Evolutionary conservation across 2,329 filamentous ascomycete genomes (phyloP).

Genomic region (Aspergillus brunneoviolaceus): DNA sequence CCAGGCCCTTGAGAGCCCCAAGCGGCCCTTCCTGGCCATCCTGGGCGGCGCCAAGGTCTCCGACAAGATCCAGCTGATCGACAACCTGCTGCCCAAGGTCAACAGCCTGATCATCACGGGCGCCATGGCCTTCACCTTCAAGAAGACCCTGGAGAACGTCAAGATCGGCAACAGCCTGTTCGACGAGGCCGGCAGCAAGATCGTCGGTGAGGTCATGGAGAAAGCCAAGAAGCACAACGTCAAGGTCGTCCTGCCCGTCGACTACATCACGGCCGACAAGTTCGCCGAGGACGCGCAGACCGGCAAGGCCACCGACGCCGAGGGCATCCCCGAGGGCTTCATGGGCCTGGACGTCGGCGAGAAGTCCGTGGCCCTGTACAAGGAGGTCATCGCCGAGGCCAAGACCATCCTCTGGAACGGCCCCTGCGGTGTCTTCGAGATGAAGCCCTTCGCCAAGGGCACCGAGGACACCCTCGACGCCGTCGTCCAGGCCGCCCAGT

Average conservation of each 20-base stretch:
- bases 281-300: constrained; percentile 82
- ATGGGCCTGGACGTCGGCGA: constrained; percentile 95
- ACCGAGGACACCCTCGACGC: constrained; percentile 92
- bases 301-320: constrained; percentile 77
- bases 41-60: constrained; percentile 97
- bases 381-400: constrained; percentile 79
- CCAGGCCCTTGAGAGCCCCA: constrained; percentile 86
- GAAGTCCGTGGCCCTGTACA: constrained; percentile 84
- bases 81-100: constrained; percentile 98
- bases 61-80: constrained; percentile 99
- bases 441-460: constrained; percentile 87
- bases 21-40: constrained; percentile 97
- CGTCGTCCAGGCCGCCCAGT: constrained; percentile 75
- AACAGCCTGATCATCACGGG: constrained; percentile 95
- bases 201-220: constrained; percentile 78
- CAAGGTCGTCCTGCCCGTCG: constrained; percentile 88
- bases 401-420: constrained; percentile 99
- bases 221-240: constrained; percentile 97
- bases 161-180: constrained; percentile 89
- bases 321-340: constrained; percentile 94
- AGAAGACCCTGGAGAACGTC: constrained; percentile 93
- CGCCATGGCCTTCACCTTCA: constrained; percentile 99
- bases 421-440: constrained; percentile 94
- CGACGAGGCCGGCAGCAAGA: constrained; percentile 91
- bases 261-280: constrained; percentile 96